Evolutionary conservation across 768 basidiomycete genomes (phyloP).

Genomic region (Podaxis mareebaensis): DNA sequence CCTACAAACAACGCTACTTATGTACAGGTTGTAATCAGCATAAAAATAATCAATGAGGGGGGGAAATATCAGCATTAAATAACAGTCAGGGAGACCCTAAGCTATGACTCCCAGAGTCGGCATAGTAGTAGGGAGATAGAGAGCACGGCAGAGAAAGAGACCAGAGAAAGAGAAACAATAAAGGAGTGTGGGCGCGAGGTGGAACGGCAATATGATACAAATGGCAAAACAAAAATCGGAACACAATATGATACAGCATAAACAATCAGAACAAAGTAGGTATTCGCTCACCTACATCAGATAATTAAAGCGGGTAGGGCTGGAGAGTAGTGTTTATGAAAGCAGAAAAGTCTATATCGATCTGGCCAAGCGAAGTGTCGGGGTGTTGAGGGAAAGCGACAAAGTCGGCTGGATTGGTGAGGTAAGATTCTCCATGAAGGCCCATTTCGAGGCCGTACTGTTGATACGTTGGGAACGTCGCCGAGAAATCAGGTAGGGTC

Average conservation of each 20-base stretch:
- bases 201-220: conserved; percentile 12
- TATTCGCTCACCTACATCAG: not conserved
- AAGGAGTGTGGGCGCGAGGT: not conserved
- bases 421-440: conserved; percentile 17
- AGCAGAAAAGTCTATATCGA: conserved; percentile 31
- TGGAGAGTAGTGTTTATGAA: conserved; percentile 37
- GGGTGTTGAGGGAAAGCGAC: conserved; percentile 15
- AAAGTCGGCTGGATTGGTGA: conserved; percentile 18
- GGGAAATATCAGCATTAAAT: not conserved
- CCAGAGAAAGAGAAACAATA: not conserved
- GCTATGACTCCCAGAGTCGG: conserved; percentile 8
- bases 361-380: conserved; percentile 19
- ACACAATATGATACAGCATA: conserved; percentile 15
- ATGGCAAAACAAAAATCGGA: not conserved
- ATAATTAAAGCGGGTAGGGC: conserved; percentile 1
- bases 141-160: not conserved
- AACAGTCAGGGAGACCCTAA: not conserved
- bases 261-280: conserved; percentile 9
- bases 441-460: conserved; percentile 15
- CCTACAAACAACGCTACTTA: conserved; percentile 12
- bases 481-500: conserved; percentile 23
- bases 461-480: conserved; percentile 23
- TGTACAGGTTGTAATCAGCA: conserved; percentile 10
- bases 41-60: conserved; percentile 1
- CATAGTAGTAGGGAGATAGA: not conserved